A percentile compares a stretch with the other conserved stretches of the same genome.
Conservation (phyloP, 495 filamentous ascomycete species). For the Neurospora sp. region DNA sequence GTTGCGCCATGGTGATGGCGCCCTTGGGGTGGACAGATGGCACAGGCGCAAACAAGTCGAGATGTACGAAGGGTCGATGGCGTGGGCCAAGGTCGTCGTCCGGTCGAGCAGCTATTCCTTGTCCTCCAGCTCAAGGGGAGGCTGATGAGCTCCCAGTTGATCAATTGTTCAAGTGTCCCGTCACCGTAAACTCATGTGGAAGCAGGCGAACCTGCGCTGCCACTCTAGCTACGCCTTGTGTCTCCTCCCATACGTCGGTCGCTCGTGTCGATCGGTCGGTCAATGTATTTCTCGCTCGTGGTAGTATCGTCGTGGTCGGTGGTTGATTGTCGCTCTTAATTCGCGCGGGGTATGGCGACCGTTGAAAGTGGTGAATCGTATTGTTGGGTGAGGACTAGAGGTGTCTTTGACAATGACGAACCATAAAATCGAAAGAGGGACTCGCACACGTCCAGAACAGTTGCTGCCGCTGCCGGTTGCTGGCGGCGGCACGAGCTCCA, state of each 20-base stretch:
- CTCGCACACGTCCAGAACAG: neutral
- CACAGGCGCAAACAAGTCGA: neutral
- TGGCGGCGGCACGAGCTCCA: neutral
- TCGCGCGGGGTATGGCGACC: neutral
- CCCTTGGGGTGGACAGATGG: neutral
- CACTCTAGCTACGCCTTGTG: conserved; percentile 6
- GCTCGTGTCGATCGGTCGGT: neutral
- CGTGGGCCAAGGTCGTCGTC: neutral
- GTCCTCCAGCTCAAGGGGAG: neutral
- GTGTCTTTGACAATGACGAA: neutral
- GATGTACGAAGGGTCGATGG: neutral
- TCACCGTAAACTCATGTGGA: conserved; percentile 1
- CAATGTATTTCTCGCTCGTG: neutral
- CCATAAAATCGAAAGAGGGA: neutral
- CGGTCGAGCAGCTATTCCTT: neutral
- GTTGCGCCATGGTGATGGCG: conserved; percentile 50
- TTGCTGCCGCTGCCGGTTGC: neutral
- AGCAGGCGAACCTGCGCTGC: conserved; percentile 19
- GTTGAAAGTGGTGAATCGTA: neutral
- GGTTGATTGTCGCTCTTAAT: neutral
- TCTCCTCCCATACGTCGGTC: neutral
- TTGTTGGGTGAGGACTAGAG: neutral
- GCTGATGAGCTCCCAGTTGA: no score
- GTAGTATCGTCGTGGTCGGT: neutral
- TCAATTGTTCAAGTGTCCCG: neutral